Conservation (phyloP, 1,284 basidiomycete species). For the Vanrija sp. region DNA sequence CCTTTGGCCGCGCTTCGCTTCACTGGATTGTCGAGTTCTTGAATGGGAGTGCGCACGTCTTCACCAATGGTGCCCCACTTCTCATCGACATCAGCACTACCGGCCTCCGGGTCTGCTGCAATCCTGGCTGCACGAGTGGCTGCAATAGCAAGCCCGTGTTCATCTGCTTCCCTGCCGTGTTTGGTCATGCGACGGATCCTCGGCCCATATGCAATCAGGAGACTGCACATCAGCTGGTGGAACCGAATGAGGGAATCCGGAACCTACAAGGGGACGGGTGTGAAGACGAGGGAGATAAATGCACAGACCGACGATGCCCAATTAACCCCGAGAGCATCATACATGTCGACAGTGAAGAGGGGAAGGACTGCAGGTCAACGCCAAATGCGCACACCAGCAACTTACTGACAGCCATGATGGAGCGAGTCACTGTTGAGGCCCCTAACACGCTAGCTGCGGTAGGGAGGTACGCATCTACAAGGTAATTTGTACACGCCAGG, state of each 20-base stretch:
- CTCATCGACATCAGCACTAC: too few relatives aligned
- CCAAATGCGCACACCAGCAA: constrained; percentile 51
- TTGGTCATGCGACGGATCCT: constrained; percentile 23
- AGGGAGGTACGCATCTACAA: constrained; percentile 59
- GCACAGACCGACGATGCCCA: constrained; percentile 53
- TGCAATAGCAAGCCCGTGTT: not conserved
- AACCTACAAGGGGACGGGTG: constrained; percentile 10
- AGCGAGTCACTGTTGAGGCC: constrained; percentile 65
- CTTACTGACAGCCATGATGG: constrained; percentile 54
- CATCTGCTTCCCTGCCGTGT: constrained; percentile 19
- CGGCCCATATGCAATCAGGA: constrained; percentile 26
- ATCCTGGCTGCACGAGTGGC: too few relatives aligned
- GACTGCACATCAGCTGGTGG: not conserved
- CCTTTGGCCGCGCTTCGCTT: too few relatives aligned
- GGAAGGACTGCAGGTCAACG: constrained; percentile 61
- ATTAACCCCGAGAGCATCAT: constrained; percentile 56
- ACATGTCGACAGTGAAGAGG: constrained; percentile 57
- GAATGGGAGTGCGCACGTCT: too few relatives aligned
- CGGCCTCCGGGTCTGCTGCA: too few relatives aligned
- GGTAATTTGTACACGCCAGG: constrained; percentile 50
- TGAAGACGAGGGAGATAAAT: constrained; percentile 22
- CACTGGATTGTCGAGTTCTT: too few relatives aligned
- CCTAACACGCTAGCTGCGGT: constrained; percentile 59
- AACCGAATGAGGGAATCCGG: too few relatives aligned
- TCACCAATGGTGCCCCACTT: too few relatives aligned